These are phyloP conservation scores for Fusarium coicis DNA, from an alignment of 2,329 filamentous ascomycete species.

Conservation along the genomic window DNA sequence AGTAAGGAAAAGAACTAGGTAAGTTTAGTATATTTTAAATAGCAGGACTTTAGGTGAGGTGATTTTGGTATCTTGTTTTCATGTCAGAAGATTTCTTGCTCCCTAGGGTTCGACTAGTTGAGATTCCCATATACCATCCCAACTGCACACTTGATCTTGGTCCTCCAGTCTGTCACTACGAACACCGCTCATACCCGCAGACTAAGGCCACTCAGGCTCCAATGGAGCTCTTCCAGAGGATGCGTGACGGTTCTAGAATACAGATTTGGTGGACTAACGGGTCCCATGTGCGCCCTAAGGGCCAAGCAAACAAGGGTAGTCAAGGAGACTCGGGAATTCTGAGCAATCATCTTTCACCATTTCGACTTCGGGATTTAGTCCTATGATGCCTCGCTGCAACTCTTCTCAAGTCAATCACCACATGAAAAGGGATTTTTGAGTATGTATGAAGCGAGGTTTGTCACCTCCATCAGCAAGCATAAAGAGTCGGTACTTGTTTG, in stretches of 20 bases:
- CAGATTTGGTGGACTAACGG: background rate
- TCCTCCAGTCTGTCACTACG: background rate
- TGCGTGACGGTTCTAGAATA: constrained; percentile 3
- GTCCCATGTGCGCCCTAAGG: background rate
- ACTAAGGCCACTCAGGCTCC: background rate
- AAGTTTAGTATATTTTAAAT: background rate
- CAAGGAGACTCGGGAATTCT: background rate
- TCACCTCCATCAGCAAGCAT: background rate
- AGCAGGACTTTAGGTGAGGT: background rate
- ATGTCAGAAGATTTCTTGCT: background rate
- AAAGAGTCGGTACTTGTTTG: background rate
- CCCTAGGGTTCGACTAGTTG: background rate
- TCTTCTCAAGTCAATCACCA: background rate
- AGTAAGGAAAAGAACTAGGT: background rate
- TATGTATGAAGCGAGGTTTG: background rate
- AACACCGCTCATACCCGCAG: background rate
- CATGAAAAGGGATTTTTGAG: background rate
- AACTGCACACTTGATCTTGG: background rate
- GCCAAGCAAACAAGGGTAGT: background rate
- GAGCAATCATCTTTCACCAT: constrained; percentile 4
- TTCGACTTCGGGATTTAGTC: background rate
- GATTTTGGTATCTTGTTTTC: background rate
- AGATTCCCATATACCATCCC: background rate
- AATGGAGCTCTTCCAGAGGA: background rate
- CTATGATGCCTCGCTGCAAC: background rate